Evolutionary conservation across 164 flowering plant genomes (phyloP).

Genomic region (Echeveria elegans): DNA sequence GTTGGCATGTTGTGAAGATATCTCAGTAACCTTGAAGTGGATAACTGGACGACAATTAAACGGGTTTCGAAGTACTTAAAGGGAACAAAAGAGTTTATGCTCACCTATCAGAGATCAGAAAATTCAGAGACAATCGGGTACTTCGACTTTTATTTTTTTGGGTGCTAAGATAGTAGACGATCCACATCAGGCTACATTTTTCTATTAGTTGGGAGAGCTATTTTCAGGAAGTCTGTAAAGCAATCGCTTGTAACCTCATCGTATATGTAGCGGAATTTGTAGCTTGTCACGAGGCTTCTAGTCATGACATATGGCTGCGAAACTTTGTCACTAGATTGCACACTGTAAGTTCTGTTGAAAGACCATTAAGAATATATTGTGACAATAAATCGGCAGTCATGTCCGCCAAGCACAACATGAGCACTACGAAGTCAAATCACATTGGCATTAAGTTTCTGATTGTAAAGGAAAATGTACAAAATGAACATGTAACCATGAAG

Average conservation of each 20-base stretch:
- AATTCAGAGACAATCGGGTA: neutral
- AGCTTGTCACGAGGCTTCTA: neutral
- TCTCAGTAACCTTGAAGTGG: no score
- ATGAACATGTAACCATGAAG: no score
- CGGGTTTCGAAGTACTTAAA: neutral
- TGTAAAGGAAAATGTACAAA: constrained; percentile 15
- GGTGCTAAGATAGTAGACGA: neutral
- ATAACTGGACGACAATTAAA: neutral
- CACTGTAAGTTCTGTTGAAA: constrained; percentile 9
- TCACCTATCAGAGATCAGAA: neutral
- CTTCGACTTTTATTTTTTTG: neutral
- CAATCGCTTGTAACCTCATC: constrained; percentile 5
- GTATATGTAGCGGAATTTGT: neutral
- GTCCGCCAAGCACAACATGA: constrained; percentile 13
- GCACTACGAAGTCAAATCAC: constrained; percentile 13
- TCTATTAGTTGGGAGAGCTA: neutral
- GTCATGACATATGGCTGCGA: constrained; percentile 7
- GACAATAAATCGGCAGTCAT: constrained; percentile 14
- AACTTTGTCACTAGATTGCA: constrained; percentile 11
- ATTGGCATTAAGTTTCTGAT: constrained; percentile 16
- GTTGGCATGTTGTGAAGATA: no score
- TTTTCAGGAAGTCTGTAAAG: neutral
- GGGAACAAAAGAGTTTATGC: neutral
- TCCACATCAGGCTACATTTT: constrained; percentile 4
- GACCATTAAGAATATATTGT: constrained; percentile 12